phyloP scores from a whole-genome alignment of 106 monocot genomes.

The Chionographis japonica region DNA sequence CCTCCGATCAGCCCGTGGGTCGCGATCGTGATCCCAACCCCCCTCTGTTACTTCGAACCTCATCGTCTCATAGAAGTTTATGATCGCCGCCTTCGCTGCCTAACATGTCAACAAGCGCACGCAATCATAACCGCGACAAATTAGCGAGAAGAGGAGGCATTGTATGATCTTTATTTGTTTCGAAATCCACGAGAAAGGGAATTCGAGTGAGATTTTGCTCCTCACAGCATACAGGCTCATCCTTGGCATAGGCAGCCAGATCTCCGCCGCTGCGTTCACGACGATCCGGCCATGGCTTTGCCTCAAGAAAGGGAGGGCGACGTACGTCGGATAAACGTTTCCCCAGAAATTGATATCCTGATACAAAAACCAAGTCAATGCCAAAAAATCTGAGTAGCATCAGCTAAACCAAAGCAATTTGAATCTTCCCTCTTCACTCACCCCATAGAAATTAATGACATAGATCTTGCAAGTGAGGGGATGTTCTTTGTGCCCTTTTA shows the following conservation, averaged over 20 bases:
- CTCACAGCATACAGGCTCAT: conserved; percentile 48
- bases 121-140: not conserved
- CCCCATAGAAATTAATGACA: too few species aligned
- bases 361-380: not conserved
- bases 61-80: conserved; percentile 78
- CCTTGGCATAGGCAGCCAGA: conserved; percentile 46
- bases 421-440: too few species aligned
- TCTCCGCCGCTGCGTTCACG: conserved; percentile 38
- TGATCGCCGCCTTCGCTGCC: conserved; percentile 82
- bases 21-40: conserved; percentile 68
- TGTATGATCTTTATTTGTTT: not conserved
- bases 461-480: too few species aligned
- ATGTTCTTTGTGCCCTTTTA: too few species aligned
- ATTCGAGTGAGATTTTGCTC: not conserved
- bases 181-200: not conserved
- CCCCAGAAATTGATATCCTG: conserved; percentile 52
- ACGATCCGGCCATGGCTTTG: conserved; percentile 36
- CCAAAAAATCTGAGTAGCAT: too few species aligned
- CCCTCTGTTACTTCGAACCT: conserved; percentile 65
- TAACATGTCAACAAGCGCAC: conserved; percentile 5
- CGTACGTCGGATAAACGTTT: conserved; percentile 38
- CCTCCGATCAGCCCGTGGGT: conserved; percentile 75
- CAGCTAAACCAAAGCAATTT: too few species aligned
- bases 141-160: too few species aligned
- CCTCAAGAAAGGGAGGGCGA: conserved; percentile 33